Evolutionary conservation across 495 filamentous ascomycete species (phyloP).

Genomic region (Diplogelasinospora grovesii): DNA sequence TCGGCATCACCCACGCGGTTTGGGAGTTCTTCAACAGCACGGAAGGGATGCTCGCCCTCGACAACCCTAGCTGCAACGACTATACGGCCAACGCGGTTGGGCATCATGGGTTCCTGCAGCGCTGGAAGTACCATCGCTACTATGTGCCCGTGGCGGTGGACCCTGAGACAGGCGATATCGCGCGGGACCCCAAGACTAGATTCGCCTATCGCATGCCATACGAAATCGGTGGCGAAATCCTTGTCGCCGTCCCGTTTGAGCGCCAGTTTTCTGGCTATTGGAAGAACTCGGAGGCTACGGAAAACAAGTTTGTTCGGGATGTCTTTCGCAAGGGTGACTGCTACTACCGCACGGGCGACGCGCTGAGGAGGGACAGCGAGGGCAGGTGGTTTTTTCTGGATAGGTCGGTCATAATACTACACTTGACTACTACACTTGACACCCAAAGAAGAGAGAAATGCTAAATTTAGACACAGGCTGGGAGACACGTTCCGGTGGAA

Average conservation of each 20-base stretch:
- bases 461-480: constrained; percentile 37
- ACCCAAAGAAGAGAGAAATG: background rate
- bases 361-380: constrained; percentile 55
- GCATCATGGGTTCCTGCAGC: constrained; percentile 59
- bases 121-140: constrained; percentile 41
- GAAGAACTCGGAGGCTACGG: constrained; percentile 56
- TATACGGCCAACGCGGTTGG: constrained; percentile 60
- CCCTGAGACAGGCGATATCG: constrained; percentile 56
- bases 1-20: constrained; percentile 48
- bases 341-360: constrained; percentile 71
- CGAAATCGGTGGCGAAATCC: constrained; percentile 66
- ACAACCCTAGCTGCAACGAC: constrained; percentile 53
- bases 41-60: constrained; percentile 54
- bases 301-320: constrained; percentile 62
- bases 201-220: constrained; percentile 57
- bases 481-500: constrained; percentile 85
- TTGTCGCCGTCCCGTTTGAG: constrained; percentile 57
- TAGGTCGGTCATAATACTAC: constrained; percentile 25
- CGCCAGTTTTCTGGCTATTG: constrained; percentile 62
- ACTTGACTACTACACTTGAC: no score
- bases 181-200: constrained; percentile 58
- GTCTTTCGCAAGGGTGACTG: constrained; percentile 70
- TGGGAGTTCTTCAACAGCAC: constrained; percentile 62
- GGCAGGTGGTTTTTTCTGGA: constrained; percentile 78
- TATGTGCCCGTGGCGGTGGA: constrained; percentile 65